phyloP scores from a whole-genome alignment of 2,329 filamentous ascomycete species.

The Fusarium kyushuense region DNA sequence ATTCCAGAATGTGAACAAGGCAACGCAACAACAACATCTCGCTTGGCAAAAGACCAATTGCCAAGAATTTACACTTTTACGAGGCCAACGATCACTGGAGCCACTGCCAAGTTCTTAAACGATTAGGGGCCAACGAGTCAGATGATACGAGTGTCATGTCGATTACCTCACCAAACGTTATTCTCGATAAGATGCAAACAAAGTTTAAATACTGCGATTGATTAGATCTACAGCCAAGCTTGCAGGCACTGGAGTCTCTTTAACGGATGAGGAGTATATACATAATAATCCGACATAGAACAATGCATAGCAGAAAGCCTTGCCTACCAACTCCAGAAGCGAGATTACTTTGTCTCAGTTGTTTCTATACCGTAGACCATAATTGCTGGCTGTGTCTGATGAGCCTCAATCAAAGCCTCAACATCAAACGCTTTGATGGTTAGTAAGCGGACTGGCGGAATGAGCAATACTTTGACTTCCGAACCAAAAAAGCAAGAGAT shows the following conservation, averaged over 20 bases:
- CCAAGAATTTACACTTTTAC: slow-evolving; percentile 23
- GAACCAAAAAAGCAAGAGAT: slow-evolving; percentile 10
- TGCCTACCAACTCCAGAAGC: neutral
- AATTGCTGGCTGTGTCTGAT: neutral
- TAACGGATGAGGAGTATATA: neutral
- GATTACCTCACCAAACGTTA: neutral
- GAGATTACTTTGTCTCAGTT: neutral
- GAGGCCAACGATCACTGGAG: slow-evolving; percentile 6
- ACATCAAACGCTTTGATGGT: neutral
- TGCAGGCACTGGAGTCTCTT: neutral
- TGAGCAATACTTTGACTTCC: neutral
- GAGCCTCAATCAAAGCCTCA: neutral
- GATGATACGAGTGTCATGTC: slow-evolving; percentile 19
- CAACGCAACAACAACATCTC: slow-evolving; percentile 3
- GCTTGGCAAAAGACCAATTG: slow-evolving; percentile 20
- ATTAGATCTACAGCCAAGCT: neutral
- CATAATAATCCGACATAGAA: no score
- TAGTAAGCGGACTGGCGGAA: neutral
- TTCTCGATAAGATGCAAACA: neutral
- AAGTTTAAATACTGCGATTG: neutral
- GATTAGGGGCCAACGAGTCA: slow-evolving; percentile 12
- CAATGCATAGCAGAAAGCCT: neutral
- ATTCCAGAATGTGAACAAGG: slow-evolving; percentile 3
- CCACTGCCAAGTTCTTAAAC: slow-evolving; percentile 13
- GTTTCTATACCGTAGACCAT: neutral